A percentile compares a stretch with the other conserved stretches of the same genome.
Evolutionary conservation across 2,329 filamentous ascomycete genomes (phyloP).

Genomic region (Dactylellina cionopaga): DNA sequence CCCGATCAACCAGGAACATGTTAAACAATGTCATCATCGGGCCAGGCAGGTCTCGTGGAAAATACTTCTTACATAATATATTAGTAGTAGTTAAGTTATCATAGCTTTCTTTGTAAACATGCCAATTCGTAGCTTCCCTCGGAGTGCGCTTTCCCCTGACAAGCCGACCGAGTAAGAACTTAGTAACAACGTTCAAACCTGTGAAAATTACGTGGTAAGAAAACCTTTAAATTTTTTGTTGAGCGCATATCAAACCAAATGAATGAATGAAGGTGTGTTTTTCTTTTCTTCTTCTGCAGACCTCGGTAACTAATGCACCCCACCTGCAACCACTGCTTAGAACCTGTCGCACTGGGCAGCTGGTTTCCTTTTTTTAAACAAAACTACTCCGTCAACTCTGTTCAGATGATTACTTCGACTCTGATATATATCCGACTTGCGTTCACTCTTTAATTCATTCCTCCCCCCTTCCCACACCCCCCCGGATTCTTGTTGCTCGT

Average conservation of each 20-base stretch:
- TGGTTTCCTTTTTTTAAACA: constrained; percentile 22
- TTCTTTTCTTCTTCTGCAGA: constrained; percentile 17
- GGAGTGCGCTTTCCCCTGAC: neutral
- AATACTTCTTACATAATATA: too few relatives aligned
- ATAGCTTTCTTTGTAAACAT: too few relatives aligned
- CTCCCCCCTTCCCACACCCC: neutral
- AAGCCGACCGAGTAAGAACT: too few relatives aligned
- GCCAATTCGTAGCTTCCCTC: neutral
- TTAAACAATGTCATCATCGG: neutral
- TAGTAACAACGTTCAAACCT: too few relatives aligned
- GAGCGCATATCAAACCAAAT: neutral
- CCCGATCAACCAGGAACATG: neutral
- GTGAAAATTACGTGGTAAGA: too few relatives aligned
- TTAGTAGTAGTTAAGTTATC: too few relatives aligned
- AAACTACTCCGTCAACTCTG: neutral
- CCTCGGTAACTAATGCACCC: constrained; percentile 44
- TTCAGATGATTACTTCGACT: constrained; percentile 16
- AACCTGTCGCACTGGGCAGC: constrained; percentile 45
- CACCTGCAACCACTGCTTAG: constrained; percentile 14
- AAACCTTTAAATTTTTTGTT: too few relatives aligned
- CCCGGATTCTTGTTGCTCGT: constrained; percentile 21
- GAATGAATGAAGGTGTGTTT: neutral
- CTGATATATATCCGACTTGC: too few relatives aligned
- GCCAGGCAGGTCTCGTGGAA: constrained; percentile 45
- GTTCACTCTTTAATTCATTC: neutral